Evolutionary conservation across 768 basidiomycete genomes (phyloP).

Genomic region (Mycena olivaceomarginata): DNA sequence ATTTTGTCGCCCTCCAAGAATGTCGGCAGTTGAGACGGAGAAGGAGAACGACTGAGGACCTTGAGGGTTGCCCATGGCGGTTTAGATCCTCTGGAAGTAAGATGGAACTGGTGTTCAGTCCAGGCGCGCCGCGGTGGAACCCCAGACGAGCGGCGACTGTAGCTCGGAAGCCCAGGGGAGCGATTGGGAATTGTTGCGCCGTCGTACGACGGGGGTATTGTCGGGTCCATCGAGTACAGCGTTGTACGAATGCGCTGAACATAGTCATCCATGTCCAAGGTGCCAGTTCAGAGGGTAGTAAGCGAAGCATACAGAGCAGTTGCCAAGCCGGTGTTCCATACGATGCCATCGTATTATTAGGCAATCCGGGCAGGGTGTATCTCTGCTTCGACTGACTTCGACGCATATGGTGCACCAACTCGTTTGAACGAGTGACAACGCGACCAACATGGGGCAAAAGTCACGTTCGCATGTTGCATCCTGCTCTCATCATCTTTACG

Average conservation of each 20-base stretch:
- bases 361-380: background rate
- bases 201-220: constrained; percentile 32
- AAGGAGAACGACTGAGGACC: constrained; percentile 60
- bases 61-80: constrained; percentile 61
- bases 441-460: background rate
- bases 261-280: constrained; percentile 38
- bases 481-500: background rate
- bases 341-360: constrained; percentile 26
- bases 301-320: constrained; percentile 26
- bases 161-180: constrained; percentile 25
- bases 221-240: constrained; percentile 44
- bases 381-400: constrained; percentile 4
- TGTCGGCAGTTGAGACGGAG: constrained; percentile 48
- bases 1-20: constrained; percentile 48
- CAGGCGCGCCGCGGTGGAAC: constrained; percentile 17
- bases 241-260: constrained; percentile 41
- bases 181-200: background rate
- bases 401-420: background rate
- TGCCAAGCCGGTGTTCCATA: constrained; percentile 29
- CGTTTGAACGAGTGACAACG: background rate
- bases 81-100: constrained; percentile 43
- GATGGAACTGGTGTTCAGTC: constrained; percentile 40
- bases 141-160: constrained; percentile 26
- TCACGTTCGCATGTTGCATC: constrained; percentile 13
- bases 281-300: constrained; percentile 6